These are phyloP conservation scores for Penicilliopsis zonata DNA, from an alignment of 495 filamentous ascomycete species.

Conservation along the genomic window DNA sequence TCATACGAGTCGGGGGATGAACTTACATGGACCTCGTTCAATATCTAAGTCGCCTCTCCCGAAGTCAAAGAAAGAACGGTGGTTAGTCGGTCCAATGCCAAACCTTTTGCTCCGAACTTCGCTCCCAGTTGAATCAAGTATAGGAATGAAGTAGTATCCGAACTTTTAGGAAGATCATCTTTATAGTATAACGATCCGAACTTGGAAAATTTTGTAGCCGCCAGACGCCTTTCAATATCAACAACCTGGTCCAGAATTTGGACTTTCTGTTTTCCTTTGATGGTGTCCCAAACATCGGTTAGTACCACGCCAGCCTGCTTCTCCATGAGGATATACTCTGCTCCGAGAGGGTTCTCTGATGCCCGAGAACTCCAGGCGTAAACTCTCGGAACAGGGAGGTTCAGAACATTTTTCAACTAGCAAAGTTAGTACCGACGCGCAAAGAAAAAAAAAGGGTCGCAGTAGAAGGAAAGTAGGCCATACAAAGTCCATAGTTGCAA, in stretches of 20 bases:
- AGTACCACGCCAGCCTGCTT: slow-evolving; percentile 13
- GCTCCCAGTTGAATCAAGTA: slow-evolving; percentile 8
- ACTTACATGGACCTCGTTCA: slow-evolving; percentile 17
- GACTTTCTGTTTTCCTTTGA: slow-evolving; percentile 12
- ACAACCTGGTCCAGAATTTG: slow-evolving; percentile 17
- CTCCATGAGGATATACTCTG: slow-evolving; percentile 25
- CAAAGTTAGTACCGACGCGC: slow-evolving; percentile 6
- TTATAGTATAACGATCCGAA: slow-evolving; percentile 18
- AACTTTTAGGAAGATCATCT: slow-evolving; percentile 5
- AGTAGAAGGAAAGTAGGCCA: slow-evolving; percentile 4
- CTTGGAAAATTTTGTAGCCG: slow-evolving; percentile 10
- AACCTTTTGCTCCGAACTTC: slow-evolving; percentile 9
- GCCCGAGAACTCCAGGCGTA: slow-evolving; percentile 17
- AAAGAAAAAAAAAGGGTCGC: slow-evolving; percentile 3
- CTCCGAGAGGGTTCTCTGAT: slow-evolving; percentile 15
- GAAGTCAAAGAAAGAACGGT: slow-evolving; percentile 14
- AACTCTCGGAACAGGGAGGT: slow-evolving; percentile 17
- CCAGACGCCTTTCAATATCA: slow-evolving; percentile 15
- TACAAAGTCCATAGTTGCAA: slow-evolving; percentile 32
- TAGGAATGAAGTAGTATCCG: slow-evolving; percentile 4
- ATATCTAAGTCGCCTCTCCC: slow-evolving; percentile 12
- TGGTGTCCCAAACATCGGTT: slow-evolving; percentile 10
- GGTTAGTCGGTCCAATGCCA: slow-evolving; percentile 12
- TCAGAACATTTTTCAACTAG: slow-evolving; percentile 12
- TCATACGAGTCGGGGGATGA: slow-evolving; percentile 4